phyloP scores from a whole-genome alignment of 495 filamentous ascomycete species.

The Chaetomidium leptoderma region DNA sequence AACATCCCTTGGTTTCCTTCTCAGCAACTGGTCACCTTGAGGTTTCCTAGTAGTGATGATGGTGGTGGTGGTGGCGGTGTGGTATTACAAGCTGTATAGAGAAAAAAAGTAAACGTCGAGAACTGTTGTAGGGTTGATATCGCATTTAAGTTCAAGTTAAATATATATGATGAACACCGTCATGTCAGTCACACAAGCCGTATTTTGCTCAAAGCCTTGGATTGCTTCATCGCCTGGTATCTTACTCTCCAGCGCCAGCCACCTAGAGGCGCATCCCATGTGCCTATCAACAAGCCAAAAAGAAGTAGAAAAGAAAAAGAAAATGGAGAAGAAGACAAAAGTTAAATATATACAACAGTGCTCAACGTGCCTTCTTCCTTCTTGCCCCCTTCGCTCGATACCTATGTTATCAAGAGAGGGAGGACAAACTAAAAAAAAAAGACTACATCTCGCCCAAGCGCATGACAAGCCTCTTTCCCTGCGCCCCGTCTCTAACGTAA shows the following conservation, averaged over 20 bases:
- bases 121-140: too few species aligned
- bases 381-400: background rate
- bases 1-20: too few species aligned
- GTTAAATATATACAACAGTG: conserved; percentile 6
- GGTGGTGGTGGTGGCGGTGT: too few species aligned
- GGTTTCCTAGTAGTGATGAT: too few species aligned
- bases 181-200: too few species aligned
- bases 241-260: background rate
- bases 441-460: background rate
- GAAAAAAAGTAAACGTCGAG: too few species aligned
- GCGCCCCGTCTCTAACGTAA: conserved; percentile 2
- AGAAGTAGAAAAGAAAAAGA: conserved; percentile 12
- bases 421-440: background rate
- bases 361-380: background rate
- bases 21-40: too few species aligned
- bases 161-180: too few species aligned
- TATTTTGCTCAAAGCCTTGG: background rate
- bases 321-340: conserved; percentile 1
- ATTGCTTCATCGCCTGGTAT: conserved; percentile 2
- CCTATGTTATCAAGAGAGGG: too few species aligned
- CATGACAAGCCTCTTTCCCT: background rate
- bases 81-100: too few species aligned
- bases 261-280: background rate
- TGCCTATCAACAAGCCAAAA: conserved; percentile 9
- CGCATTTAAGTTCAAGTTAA: too few species aligned